Conservation (phyloP, 805 yeast species). For the Kregervanrija fluxuum region DNA sequence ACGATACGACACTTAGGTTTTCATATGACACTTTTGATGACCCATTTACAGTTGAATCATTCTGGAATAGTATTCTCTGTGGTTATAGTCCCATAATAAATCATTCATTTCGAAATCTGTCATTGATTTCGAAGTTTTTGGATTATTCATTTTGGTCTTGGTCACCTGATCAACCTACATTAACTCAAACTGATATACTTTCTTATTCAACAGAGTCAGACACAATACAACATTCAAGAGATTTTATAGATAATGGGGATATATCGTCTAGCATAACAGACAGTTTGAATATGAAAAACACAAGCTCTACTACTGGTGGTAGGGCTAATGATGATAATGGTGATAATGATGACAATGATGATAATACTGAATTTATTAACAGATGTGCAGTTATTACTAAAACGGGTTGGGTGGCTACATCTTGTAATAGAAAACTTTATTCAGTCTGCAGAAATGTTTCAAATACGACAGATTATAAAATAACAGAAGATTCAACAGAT, state of each 20-base stretch:
- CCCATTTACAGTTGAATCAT: conserved; percentile 33
- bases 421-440: conserved; percentile 51
- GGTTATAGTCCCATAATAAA: conserved; percentile 67
- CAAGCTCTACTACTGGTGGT: conserved; percentile 1
- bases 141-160: conserved; percentile 63
- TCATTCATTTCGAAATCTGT: conserved; percentile 23
- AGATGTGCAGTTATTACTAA: conserved; percentile 35
- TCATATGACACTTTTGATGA: conserved; percentile 30
- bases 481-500: conserved; percentile 26
- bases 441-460: conserved; percentile 48
- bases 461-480: conserved; percentile 36
- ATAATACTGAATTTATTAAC: conserved; percentile 18
- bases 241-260: neutral
- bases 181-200: conserved; percentile 5
- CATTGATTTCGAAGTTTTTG: conserved; percentile 27
- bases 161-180: conserved; percentile 49
- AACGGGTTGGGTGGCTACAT: conserved; percentile 58
- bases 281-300: neutral
- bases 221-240: neutral
- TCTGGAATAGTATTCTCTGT: conserved; percentile 35
- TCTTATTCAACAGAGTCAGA: neutral
- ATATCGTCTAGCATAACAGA: neutral
- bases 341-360: conserved; percentile 6
- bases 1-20: conserved; percentile 11
- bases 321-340: conserved; percentile 14